A percentile compares a stretch with the other conserved stretches of the same genome.
Conservation (phyloP, 306 rosid genomes). For the Alnus rubra region DNA sequence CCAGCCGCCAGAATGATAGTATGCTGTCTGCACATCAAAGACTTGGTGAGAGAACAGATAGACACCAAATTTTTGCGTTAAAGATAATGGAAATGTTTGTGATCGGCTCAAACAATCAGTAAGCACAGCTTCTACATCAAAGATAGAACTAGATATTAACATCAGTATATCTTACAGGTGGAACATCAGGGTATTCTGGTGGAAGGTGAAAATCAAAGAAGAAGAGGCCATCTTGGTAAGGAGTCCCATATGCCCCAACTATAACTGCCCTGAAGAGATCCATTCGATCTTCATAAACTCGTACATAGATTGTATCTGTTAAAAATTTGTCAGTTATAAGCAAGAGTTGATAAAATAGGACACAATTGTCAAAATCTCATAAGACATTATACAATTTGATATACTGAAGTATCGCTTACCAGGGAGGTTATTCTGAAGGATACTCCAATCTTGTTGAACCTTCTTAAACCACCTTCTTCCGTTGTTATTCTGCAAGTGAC, state of each 20-base stretch:
- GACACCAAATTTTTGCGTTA: slow-evolving; percentile 1
- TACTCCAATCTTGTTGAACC: slow-evolving; percentile 98
- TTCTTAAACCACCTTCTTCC: slow-evolving; percentile 90
- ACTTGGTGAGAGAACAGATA: slow-evolving; percentile 32
- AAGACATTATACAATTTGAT: slow-evolving; percentile 22
- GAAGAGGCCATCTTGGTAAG: slow-evolving; percentile 99
- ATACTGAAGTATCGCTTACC: slow-evolving; percentile 42
- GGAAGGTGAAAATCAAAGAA: slow-evolving; percentile 99
- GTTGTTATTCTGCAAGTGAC: slow-evolving; percentile 56
- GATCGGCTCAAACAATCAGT: not conserved
- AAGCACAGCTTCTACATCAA: slow-evolving; percentile 3
- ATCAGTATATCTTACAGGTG: slow-evolving; percentile 71
- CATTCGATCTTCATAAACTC: slow-evolving; percentile 97
- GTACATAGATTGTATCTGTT: slow-evolving; percentile 83
- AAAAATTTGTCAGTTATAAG: slow-evolving; percentile 33
- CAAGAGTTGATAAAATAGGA: slow-evolving; percentile 25
- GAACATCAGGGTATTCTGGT: slow-evolving; percentile 93
- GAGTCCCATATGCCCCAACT: slow-evolving; percentile 98
- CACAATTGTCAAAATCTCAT: slow-evolving; percentile 21
- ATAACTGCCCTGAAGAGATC: slow-evolving; percentile 95
- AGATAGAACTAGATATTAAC: slow-evolving; percentile 12
- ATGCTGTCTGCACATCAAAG: slow-evolving; percentile 78
- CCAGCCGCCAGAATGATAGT: slow-evolving; percentile 99
- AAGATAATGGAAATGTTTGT: not conserved
- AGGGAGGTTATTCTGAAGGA: slow-evolving; percentile 95